Percentiles rank a stretch among this genome's conserved stretches.
phyloP scores from a whole-genome alignment of 169 alveolate species.

The Plasmodium gallinaceum region DNA sequence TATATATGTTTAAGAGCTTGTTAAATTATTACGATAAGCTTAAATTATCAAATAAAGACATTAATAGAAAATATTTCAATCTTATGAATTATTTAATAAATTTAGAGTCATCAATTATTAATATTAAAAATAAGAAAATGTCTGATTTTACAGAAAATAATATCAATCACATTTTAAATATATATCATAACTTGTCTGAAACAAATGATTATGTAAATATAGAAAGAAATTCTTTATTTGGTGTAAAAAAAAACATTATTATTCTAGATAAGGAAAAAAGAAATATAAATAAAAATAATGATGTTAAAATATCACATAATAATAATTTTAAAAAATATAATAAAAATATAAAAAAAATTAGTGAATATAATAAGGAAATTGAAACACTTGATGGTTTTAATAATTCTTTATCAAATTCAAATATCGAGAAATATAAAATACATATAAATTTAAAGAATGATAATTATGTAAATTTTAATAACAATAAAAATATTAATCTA shows the following conservation, averaged over 20 bases:
- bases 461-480: background rate
- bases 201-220: background rate
- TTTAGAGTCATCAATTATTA: constrained; percentile 22
- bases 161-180: constrained; percentile 26
- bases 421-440: background rate
- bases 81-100: constrained; percentile 3
- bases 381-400: background rate
- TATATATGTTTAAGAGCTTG: constrained; percentile 16
- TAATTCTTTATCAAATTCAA: background rate
- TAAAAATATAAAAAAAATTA: too few relatives aligned
- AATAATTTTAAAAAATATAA: background rate
- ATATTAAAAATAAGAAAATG: background rate
- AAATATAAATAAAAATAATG: background rate
- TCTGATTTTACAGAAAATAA: constrained; percentile 11
- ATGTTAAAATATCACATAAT: background rate
- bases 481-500: background rate
- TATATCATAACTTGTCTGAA: constrained; percentile 9
- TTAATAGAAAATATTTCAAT: background rate
- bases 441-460: background rate
- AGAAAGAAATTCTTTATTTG: background rate
- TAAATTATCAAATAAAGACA: background rate
- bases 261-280: background rate
- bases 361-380: background rate
- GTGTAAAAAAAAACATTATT: background rate
- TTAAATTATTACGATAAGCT: constrained; percentile 27